Conservation (phyloP, 2,329 filamentous ascomycete species). For the Nemania serpens region DNA sequence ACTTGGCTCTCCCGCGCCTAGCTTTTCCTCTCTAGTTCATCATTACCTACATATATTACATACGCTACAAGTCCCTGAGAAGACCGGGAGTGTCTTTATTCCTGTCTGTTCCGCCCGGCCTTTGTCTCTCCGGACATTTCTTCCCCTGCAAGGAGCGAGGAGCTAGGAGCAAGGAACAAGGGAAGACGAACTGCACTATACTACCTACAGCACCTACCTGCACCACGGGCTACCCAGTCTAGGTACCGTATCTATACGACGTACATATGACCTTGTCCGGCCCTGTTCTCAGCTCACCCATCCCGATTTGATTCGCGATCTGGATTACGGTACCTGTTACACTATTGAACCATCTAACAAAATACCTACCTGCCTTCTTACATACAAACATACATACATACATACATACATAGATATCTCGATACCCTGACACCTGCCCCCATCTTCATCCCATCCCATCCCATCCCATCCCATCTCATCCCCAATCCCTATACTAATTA, state of each 20-base stretch:
- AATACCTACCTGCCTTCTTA: neutral
- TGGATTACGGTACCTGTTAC: slow-evolving; percentile 5
- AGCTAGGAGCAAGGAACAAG: slow-evolving; percentile 18
- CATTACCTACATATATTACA: slow-evolving; percentile 5
- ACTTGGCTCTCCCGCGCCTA: slow-evolving; percentile 27
- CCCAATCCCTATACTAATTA: too few relatives aligned
- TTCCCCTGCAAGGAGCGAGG: slow-evolving; percentile 20
- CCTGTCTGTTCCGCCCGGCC: slow-evolving; percentile 22
- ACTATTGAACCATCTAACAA: neutral
- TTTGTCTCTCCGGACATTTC: slow-evolving; percentile 29
- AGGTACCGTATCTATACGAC: slow-evolving; percentile 12
- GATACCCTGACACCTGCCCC: slow-evolving; percentile 5
- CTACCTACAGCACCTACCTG: neutral
- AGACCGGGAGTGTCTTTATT: slow-evolving; percentile 20
- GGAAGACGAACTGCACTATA: slow-evolving; percentile 11
- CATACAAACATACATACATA: slow-evolving; percentile 1
- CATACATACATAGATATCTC: slow-evolving; percentile 7
- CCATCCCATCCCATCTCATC: slow-evolving; percentile 4
- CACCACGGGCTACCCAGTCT: neutral
- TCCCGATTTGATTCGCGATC: slow-evolving; percentile 23
- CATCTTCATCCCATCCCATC: slow-evolving; percentile 4
- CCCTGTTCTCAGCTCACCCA: slow-evolving; percentile 25
- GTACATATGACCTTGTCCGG: slow-evolving; percentile 23
- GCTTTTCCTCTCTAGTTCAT: slow-evolving; percentile 14
- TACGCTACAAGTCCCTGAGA: neutral